These are phyloP conservation scores for Russula ochroleuca DNA, from an alignment of 768 basidiomycete species.

Conservation along the genomic window DNA sequence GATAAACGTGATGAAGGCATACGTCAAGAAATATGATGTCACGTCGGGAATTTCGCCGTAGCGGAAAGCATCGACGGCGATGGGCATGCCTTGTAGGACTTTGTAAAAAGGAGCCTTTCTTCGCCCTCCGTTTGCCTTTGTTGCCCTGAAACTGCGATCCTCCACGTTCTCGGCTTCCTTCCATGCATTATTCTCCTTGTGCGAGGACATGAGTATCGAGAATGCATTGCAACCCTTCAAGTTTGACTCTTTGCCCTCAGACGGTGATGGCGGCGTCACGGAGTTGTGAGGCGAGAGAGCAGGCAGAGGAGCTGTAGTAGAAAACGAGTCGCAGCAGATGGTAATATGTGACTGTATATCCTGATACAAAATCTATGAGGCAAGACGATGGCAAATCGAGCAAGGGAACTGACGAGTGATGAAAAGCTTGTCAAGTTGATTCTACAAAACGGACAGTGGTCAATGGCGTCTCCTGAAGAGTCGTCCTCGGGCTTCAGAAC, in stretches of 20 bases:
- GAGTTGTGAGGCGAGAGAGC: conserved; percentile 23
- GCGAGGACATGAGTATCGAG: conserved; percentile 84
- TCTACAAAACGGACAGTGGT: conserved; percentile 36
- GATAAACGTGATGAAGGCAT: conserved; percentile 27
- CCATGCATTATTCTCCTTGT: conserved; percentile 80
- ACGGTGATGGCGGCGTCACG: conserved; percentile 23
- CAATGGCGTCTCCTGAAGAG: conserved; percentile 7
- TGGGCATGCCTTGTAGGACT: conserved; percentile 92
- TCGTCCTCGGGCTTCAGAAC: conserved; percentile 31
- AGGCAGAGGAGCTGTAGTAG: conserved; percentile 3
- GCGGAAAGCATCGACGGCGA: conserved; percentile 95
- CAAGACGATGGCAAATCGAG: conserved; percentile 16
- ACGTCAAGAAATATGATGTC: conserved; percentile 91
- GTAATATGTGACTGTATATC: conserved; percentile 54
- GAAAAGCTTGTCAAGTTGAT: conserved; percentile 31
- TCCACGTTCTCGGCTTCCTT: conserved; percentile 64
- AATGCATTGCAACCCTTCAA: conserved; percentile 52
- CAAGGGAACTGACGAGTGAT: conserved; percentile 31
- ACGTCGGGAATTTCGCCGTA: conserved; percentile 90
- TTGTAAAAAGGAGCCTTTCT: conserved; percentile 94
- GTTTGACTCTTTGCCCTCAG: conserved; percentile 4
- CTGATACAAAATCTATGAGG: conserved; percentile 33
- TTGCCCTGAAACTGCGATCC: conserved; percentile 43
- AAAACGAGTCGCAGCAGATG: conserved; percentile 45
- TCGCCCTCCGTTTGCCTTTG: conserved; percentile 48